Evolutionary conservation across 768 basidiomycete genomes (phyloP), one percentile per base, ranked within the genome.

Genomic region (Panellus pusillus): DNA sequence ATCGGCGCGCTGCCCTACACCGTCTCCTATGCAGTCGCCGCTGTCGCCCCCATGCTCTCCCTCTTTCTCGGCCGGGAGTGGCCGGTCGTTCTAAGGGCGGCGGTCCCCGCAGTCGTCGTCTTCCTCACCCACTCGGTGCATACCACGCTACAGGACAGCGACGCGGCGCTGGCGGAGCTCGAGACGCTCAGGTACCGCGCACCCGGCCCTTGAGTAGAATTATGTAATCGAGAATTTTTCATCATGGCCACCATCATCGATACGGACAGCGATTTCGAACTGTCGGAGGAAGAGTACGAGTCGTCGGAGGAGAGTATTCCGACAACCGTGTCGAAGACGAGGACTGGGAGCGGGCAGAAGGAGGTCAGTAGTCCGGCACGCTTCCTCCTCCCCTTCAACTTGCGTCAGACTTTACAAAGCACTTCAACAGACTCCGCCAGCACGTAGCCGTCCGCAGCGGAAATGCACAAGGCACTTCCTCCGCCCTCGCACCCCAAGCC

Each of bases 401-500:
- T 55, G 49, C 52, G 57, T 44, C 68, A 97, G 97, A 99, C 73
- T 98, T 99, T 64, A 98, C 97, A 31, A 98, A 98, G 71, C 94
- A 98, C 64, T 99, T 91, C 72, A 98, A 98, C 72, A 87, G 97
- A 19, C 77, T 98, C 28, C 77, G 89, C 45, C 95, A 98, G 68
- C 92, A 98, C 67, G 86, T 91, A 52, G 90, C 89, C 18, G 88
- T 93, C 6, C 86, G 85, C 35, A 82, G 83, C 15, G 89, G 91
- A 2, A 82, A 77, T 50, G 88, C 82, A 1, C 81, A 82, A 50
- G 83, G 86, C 12, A 67, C 76, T 6, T 65, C 75, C 1, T 86
- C 87, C 6, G 72, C 82, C 1, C 73, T 75, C 14, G 77, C 81
- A 47, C 70, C 74, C 5, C 69, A 73, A 9, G 62, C 75, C 9